A percentile compares a stretch with the other conserved stretches of the same genome.
Evolutionary conservation across 108 stramenopile species (phyloP).

Genomic region (Cyclotella kingstonii): DNA sequence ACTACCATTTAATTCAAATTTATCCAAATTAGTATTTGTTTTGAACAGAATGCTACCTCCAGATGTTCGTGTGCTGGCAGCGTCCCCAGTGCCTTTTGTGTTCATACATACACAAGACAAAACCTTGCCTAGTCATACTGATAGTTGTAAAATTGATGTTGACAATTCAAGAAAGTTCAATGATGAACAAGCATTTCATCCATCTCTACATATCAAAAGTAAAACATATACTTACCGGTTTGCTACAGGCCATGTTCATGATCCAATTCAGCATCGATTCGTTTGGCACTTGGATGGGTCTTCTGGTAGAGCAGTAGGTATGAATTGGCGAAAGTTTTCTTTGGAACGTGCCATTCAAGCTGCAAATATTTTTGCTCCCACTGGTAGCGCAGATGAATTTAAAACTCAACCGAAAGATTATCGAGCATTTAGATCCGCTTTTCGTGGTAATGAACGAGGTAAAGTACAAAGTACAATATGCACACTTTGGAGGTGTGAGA

Average conservation of each 20-base stretch:
- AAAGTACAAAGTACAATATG: constrained; percentile 48
- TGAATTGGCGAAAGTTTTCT: constrained; percentile 41
- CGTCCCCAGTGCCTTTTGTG: constrained; percentile 39
- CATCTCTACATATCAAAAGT: constrained; percentile 52
- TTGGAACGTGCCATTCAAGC: constrained; percentile 32
- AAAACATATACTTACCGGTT: constrained; percentile 76
- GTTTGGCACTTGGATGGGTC: constrained; percentile 63
- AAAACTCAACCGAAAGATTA: constrained; percentile 44
- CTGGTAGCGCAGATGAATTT: too few species aligned
- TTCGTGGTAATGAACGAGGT: constrained; percentile 54
- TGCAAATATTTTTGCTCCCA: constrained; percentile 34
- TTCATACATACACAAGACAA: constrained; percentile 5
- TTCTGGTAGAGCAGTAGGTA: constrained; percentile 40
- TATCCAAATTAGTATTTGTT: constrained; percentile 57
- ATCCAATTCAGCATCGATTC: constrained; percentile 54
- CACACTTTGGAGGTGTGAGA: constrained; percentile 39
- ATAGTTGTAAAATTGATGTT: neutral
- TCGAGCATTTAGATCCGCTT: constrained; percentile 68
- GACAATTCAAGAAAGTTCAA: too few species aligned
- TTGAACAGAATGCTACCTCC: constrained; percentile 79
- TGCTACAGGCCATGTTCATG: constrained; percentile 56
- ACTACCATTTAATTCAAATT: constrained; percentile 59
- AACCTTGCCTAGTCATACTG: neutral
- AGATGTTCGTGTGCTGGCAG: constrained; percentile 65
- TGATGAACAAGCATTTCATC: constrained; percentile 59